These are phyloP conservation scores for Cicer yamashitae DNA, from an alignment of 306 rosid genomes.

Conservation along the genomic window DNA sequence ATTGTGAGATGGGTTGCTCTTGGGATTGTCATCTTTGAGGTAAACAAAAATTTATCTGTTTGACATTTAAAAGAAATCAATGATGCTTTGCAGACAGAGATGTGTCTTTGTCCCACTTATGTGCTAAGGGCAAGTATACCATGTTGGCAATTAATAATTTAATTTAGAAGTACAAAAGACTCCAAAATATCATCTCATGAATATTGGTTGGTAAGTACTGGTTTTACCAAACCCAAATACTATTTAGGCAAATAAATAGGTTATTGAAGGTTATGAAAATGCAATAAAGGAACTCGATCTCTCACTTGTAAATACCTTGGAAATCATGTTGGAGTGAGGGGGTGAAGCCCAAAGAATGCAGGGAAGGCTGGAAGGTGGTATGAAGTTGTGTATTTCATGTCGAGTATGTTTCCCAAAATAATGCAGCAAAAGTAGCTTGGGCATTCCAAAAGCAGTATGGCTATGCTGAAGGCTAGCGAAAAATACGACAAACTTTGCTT, in stretches of 20 bases:
- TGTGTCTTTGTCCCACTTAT: not conserved
- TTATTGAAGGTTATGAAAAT: not conserved
- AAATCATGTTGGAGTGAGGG: not conserved
- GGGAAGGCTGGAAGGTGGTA: not conserved
- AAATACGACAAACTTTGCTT: slow-evolving; percentile 2
- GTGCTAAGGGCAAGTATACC: not conserved
- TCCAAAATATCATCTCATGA: not conserved
- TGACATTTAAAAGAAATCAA: slow-evolving; percentile 25
- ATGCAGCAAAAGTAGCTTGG: not conserved
- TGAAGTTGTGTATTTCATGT: not conserved
- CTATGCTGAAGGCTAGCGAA: not conserved
- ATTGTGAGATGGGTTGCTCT: slow-evolving; percentile 86
- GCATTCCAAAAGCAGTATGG: not conserved
- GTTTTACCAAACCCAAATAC: not conserved
- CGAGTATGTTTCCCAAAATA: not conserved
- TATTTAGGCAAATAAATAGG: slow-evolving; percentile 1
- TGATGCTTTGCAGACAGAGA: slow-evolving; percentile 23
- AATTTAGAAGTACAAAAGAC: slow-evolving; percentile 1
- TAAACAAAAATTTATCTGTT: slow-evolving; percentile 44
- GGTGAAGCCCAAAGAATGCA: not conserved
- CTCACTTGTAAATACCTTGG: slow-evolving; percentile 7
- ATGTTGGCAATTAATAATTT: not conserved
- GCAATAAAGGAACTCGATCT: not conserved
- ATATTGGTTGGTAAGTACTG: slow-evolving; percentile 1
- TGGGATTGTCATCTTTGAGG: slow-evolving; percentile 88